These are phyloP conservation scores for Phoma sp. DNA, from an alignment of 2,329 filamentous ascomycete genomes.

Conservation along the genomic window DNA sequence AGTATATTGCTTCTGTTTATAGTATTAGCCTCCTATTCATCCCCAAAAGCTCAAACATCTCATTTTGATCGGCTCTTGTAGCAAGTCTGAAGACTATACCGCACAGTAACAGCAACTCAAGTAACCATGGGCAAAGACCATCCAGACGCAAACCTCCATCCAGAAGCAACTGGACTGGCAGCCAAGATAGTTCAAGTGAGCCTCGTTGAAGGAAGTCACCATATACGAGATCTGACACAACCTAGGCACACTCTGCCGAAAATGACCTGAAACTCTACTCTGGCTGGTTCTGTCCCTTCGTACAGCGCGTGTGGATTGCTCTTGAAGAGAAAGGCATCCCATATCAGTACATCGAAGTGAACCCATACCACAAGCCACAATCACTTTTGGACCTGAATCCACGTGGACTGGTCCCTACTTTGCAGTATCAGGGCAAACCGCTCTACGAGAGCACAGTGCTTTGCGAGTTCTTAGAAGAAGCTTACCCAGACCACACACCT, in stretches of 20 bases:
- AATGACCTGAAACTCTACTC: constrained; percentile 71
- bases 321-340: constrained; percentile 76
- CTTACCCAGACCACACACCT: constrained; percentile 61
- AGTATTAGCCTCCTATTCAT: neutral
- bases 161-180: constrained; percentile 45
- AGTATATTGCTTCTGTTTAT: constrained; percentile 1
- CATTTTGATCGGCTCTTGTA: constrained; percentile 20
- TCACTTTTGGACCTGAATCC: constrained; percentile 76
- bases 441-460: constrained; percentile 77
- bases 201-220: neutral
- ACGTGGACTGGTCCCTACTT: constrained; percentile 76
- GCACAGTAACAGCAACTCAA: neutral
- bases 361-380: constrained; percentile 76
- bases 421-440: constrained; percentile 64
- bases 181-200: constrained; percentile 39
- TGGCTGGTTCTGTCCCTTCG: constrained; percentile 75
- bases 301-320: constrained; percentile 76
- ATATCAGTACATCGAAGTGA: constrained; percentile 74
- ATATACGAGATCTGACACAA: neutral
- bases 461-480: constrained; percentile 79
- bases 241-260: constrained; percentile 46
- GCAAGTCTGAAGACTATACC: neutral
- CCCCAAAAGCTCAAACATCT: neutral
- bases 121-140: constrained; percentile 42
- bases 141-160: constrained; percentile 47